Evolutionary conservation across 2,329 filamentous ascomycete genomes (phyloP).

Genomic region (Coniochaeta sp.): DNA sequence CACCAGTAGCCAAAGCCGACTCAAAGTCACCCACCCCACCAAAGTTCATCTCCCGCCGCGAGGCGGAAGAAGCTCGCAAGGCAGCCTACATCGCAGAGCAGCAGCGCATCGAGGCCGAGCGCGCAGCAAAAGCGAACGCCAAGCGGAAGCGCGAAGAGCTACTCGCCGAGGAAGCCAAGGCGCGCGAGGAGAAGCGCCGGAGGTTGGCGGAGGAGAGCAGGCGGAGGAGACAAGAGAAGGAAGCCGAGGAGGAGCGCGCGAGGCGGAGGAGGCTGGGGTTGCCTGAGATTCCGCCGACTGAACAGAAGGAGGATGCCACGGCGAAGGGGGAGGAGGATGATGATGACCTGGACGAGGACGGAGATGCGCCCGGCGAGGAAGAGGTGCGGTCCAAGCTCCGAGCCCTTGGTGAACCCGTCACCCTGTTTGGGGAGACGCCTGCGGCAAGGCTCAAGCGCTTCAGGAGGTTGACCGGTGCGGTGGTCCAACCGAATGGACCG

Average conservation of each 20-base stretch:
- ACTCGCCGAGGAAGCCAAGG: slow-evolving; percentile 58
- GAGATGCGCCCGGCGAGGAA: slow-evolving; percentile 46
- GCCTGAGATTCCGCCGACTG: slow-evolving; percentile 55
- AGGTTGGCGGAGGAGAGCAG: slow-evolving; percentile 75
- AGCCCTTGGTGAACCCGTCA: slow-evolving; percentile 62
- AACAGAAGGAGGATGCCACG: slow-evolving; percentile 28
- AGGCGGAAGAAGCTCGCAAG: slow-evolving; percentile 75
- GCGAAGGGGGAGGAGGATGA: slow-evolving; percentile 17
- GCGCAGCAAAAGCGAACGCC: slow-evolving; percentile 58
- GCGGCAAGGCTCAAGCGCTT: slow-evolving; percentile 62
- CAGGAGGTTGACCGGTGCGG: slow-evolving; percentile 35
- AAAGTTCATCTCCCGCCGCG: slow-evolving; percentile 80
- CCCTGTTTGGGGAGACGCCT: slow-evolving; percentile 77
- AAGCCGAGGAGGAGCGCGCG: slow-evolving; percentile 63
- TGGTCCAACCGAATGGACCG: slow-evolving; percentile 59
- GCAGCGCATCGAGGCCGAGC: slow-evolving; percentile 62
- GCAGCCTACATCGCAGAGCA: slow-evolving; percentile 79
- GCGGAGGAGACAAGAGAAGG: slow-evolving; percentile 61
- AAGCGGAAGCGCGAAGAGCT: slow-evolving; percentile 92
- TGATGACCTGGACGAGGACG: slow-evolving; percentile 28
- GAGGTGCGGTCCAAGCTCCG: slow-evolving; percentile 63
- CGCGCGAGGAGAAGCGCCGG: slow-evolving; percentile 74
- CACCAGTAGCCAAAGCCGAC: slow-evolving; percentile 11
- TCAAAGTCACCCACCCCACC: slow-evolving; percentile 6
- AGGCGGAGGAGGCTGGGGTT: slow-evolving; percentile 72